Evolutionary conservation across 306 rosid genomes (phyloP), one percentile per base, ranked within the genome.

Genomic region (Vachellia collinsii): DNA sequence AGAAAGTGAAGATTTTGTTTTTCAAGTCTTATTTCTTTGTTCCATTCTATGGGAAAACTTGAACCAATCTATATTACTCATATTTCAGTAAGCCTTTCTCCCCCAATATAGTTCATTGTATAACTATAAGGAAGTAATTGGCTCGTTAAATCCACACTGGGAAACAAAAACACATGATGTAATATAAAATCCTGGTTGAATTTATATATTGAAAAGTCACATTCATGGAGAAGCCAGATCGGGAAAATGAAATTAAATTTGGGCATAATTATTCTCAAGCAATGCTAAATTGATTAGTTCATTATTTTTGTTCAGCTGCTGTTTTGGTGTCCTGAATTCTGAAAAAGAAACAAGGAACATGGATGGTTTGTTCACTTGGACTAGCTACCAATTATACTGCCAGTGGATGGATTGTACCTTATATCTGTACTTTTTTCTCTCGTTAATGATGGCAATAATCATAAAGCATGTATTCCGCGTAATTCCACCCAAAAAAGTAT

Each of bases 251-350:
- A 34, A 19, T 22, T 19, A 6, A 34, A 19, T 22, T 19, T 6
- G 48, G 1, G 23, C 36, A 22, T 17, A n/a, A 29, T 63, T 46
- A 14, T 51, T 23, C n/a, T 9, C 62, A 1, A 38, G 23, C 41
- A 38, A 23, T 58, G 46, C 61, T 43, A 19, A 41, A 23, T 22
- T 39, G 61, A 25, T 61, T 5, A 9, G 29, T 37, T 23, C 42
- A 20, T 25, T 58, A 0, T 70, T 13, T n/a, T 25, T 56, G 6
- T 47, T 34, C 20, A 47, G 11, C 37, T 34, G 39, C 48, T 43
- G 43, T 81, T 54, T 43, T 63, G 43, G 44, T 29, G n/a, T 51
- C 67, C 54, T 51, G 76, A 19, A 38, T 54, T 20, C 41, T 39
- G 34, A 64, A 11, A 11, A 56, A 43, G 23, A 41, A 75, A 50